Conservation (phyloP, 2,329 filamentous ascomycete genomes). For the Cladosporium sp. region DNA sequence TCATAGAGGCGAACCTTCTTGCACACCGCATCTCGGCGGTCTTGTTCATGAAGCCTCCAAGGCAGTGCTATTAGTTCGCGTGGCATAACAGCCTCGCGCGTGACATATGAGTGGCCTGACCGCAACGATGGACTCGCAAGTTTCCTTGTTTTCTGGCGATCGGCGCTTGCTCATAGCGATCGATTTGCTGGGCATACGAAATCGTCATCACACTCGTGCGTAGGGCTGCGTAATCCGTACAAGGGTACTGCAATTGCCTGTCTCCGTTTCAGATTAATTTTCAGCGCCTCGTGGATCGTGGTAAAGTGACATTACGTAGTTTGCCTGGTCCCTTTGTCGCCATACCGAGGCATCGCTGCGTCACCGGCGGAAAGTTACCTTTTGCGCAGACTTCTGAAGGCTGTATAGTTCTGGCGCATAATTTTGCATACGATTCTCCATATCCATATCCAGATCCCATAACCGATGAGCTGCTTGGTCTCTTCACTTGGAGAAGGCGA, state of each 20-base stretch:
- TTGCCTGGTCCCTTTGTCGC: not conserved
- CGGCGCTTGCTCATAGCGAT: constrained; percentile 3
- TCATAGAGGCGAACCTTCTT: not conserved
- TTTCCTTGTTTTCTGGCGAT: constrained; percentile 7
- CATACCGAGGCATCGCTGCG: not conserved
- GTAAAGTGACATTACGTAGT: not conserved
- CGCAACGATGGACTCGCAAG: not conserved
- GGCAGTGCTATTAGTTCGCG: not conserved
- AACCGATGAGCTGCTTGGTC: not conserved
- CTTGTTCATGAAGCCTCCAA: not conserved
- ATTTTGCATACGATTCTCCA: not conserved
- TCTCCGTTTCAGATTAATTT: not conserved
- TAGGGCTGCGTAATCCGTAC: constrained; percentile 5
- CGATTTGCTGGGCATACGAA: constrained; percentile 6
- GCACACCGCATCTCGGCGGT: not conserved
- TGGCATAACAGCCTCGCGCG: not conserved
- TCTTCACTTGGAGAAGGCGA: not conserved
- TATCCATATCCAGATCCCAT: not conserved
- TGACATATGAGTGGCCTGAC: constrained; percentile 8
- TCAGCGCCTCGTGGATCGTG: not conserved
- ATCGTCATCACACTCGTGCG: not conserved
- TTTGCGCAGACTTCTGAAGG: not conserved
- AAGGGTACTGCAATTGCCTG: not conserved
- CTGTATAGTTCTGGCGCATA: not conserved
- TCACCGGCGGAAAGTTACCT: not conserved